Evolutionary conservation across 352 stramenopile genomes (phyloP), one percentile per base, ranked within the genome.

Genomic region (Globisporangium canariense): DNA sequence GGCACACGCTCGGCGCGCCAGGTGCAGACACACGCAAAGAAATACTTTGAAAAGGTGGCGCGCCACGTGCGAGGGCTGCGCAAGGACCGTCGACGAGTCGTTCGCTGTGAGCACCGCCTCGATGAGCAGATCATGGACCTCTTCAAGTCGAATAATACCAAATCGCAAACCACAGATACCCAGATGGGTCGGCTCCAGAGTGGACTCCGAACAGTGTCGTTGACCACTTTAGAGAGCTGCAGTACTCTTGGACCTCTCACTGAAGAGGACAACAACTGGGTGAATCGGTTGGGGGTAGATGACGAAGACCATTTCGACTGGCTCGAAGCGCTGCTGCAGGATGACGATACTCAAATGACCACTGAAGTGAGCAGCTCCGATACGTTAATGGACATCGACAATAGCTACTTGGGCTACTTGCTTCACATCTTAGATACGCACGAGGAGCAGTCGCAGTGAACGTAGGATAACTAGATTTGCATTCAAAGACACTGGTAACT

Each of bases 21-120:
- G n/a, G n/a, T n/a, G n/a, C n/a, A n/a, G n/a, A n/a, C n/a, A n/a
- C n/a, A n/a, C n/a, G 70, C 70, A 4, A 67, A 80, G 64, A 80
- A 80, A 58, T 91, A 91, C 68, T 83, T 85, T 60, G 80, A 91
- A 56, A 91, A 91, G 64, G 82, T 90, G 55, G 75, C 79, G 58
- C 14, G 78, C 34, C 70, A 75, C 25, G 62, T 88, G 56, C 82
- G 82, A 8, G 78, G 82, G 0, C 67, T 91, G 7, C 79, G 79
- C 61, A 84, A 87, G 58, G 77, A 86, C 34, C 79, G 73, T 64
- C 84, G 76, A 65, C 82, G 66, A 20, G 73, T 73, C 65, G 74
- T 71, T 11, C 63, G 79, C n/a, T 60, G 74, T 20, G 78, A 87
- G 55, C 79, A 87, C 63, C 77, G 76, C 30, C 82, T 89, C 58